Percentiles rank a stretch among this genome's conserved stretches.
Conservation (phyloP, 2,329 filamentous ascomycete species). For the Aspergillus costaricaensis region DNA sequence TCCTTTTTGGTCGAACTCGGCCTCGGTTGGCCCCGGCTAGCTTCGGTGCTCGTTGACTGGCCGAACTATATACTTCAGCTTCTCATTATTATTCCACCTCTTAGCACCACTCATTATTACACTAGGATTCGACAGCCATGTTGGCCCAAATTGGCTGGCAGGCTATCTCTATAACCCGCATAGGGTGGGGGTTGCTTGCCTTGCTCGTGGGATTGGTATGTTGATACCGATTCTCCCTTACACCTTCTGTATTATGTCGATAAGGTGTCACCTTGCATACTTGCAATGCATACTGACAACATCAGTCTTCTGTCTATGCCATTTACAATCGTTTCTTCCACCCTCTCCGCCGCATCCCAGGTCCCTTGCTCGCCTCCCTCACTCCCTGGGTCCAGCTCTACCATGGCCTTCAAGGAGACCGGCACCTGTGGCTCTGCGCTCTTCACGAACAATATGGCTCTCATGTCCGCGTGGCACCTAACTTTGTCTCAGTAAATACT, state of each 20-base stretch:
- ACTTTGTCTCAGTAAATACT: conserved; percentile 76
- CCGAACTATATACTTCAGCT: neutral
- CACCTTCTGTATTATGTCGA: neutral
- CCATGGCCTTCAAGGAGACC: conserved; percentile 72
- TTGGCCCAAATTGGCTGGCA: conserved; percentile 11
- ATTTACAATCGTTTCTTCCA: conserved; percentile 41
- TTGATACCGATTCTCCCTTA: neutral
- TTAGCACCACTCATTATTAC: neutral
- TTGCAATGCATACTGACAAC: neutral
- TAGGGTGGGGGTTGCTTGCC: neutral
- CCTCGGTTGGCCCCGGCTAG: neutral
- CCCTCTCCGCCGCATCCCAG: conserved; percentile 35
- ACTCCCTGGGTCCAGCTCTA: conserved; percentile 63
- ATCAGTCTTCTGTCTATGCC: conserved; percentile 22
- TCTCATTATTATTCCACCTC: neutral
- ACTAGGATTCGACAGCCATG: neutral
- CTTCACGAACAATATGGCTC: conserved; percentile 70
- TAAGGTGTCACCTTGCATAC: neutral
- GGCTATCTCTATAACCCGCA: neutral
- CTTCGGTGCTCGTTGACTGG: neutral
- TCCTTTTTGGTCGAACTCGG: neutral
- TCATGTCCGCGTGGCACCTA: conserved; percentile 75
- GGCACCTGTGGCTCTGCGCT: conserved; percentile 71
- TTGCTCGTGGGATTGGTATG: conserved; percentile 8
- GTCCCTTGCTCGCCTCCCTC: conserved; percentile 33